Conservation (phyloP, 805 yeast genomes). For the Teunomyces stri region DNA sequence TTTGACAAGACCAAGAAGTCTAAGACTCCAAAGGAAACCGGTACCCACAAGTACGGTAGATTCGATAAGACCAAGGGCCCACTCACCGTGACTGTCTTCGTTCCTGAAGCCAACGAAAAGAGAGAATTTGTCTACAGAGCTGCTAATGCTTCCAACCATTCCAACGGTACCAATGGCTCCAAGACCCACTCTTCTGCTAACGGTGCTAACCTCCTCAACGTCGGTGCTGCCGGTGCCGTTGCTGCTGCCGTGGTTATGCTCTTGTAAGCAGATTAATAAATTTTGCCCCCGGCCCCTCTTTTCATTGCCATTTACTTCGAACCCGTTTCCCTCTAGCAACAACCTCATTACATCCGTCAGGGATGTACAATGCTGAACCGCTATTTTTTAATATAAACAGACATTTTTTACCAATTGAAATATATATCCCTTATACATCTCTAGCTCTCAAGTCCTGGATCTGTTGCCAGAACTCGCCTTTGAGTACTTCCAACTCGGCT, state of each 20-base stretch:
- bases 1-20: conserved; percentile 37
- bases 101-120: conserved; percentile 10
- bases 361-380: background rate
- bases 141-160: conserved; percentile 16
- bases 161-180: conserved; percentile 20
- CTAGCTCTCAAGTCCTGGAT: background rate
- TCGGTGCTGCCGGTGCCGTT: conserved; percentile 42
- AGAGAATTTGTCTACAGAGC: conserved; percentile 7
- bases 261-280: conserved; percentile 23
- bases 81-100: conserved; percentile 35
- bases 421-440: background rate
- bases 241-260: conserved; percentile 52
- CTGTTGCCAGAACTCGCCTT: conserved; percentile 5
- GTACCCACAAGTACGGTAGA: conserved; percentile 34
- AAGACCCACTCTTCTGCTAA: conserved; percentile 21
- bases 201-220: conserved; percentile 18
- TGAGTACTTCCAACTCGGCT: conserved; percentile 15
- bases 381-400: conserved; percentile 1
- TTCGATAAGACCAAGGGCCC: conserved; percentile 37
- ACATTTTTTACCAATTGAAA: background rate
- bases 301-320: conserved; percentile 2
- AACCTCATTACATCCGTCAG: background rate
- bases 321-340: background rate
- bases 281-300: background rate
- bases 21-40: conserved; percentile 27